A percentile compares a stretch with the other conserved stretches of the same genome.
Evolutionary conservation across 371 early-diverging fungal genomes (phyloP).

Genomic region (Batkoa obscura): DNA sequence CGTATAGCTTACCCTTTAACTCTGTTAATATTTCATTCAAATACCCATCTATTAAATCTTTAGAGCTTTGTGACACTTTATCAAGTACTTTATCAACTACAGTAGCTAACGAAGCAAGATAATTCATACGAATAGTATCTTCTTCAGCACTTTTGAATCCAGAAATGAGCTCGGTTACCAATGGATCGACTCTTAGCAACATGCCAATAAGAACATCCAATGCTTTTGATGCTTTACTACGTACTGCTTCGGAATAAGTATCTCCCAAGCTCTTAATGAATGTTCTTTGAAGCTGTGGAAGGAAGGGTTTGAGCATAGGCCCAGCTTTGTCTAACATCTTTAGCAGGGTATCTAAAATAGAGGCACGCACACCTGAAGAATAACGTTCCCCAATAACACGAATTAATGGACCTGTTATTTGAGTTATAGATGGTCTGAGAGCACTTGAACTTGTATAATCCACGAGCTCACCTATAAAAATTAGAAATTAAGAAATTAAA

Average conservation of each 20-base stretch:
- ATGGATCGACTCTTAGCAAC: constrained; percentile 70
- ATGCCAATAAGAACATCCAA: constrained; percentile 55
- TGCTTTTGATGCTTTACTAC: constrained; percentile 62
- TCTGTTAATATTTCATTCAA: no score
- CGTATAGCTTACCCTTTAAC: no score
- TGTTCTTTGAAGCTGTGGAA: constrained; percentile 93
- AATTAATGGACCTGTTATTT: constrained; percentile 92
- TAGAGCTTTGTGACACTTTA: no score
- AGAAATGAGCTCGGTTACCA: constrained; percentile 58
- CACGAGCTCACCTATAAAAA: constrained; percentile 49
- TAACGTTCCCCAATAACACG: constrained; percentile 92
- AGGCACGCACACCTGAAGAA: constrained; percentile 73
- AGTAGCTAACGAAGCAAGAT: no score
- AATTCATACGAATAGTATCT: no score
- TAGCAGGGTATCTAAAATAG: constrained; percentile 67
- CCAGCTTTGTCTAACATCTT: constrained; percentile 63
- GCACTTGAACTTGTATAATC: constrained; percentile 49
- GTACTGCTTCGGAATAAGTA: constrained; percentile 36
- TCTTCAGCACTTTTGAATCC: constrained; percentile 20
- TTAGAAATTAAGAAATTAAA: no score
- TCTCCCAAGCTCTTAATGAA: constrained; percentile 84
- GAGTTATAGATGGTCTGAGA: constrained; percentile 78
- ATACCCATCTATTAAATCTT: no score
- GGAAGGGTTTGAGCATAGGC: constrained; percentile 77
- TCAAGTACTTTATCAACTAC: no score